A percentile compares a stretch with the other conserved stretches of the same genome.
phyloP scores from a whole-genome alignment of 164 flowering plant genomes.

The Aristolochia californica region DNA sequence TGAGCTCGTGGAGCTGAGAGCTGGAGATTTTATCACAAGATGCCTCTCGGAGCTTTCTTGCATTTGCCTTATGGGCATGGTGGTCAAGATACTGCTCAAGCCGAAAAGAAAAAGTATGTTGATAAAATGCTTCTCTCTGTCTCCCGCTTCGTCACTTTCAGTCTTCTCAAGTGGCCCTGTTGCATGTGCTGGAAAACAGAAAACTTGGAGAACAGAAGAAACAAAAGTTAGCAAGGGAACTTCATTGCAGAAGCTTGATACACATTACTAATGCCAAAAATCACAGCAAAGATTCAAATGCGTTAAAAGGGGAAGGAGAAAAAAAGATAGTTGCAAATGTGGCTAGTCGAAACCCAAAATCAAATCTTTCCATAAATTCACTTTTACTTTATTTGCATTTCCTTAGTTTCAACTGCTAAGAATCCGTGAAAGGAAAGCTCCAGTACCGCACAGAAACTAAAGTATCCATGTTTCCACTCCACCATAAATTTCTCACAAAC shows the following conservation, averaged over 20 bases:
- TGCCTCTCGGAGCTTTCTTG: constrained; percentile 77
- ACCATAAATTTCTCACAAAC: no score
- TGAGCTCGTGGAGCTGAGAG: constrained; percentile 42
- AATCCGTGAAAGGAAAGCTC: no score
- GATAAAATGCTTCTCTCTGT: constrained; percentile 13
- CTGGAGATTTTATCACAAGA: constrained; percentile 51
- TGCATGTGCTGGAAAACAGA: constrained; percentile 11
- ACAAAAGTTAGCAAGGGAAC: constrained; percentile 29
- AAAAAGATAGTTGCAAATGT: no score
- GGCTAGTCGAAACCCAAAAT: no score
- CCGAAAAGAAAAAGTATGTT: background rate
- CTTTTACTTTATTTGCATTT: no score
- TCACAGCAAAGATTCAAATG: constrained; percentile 3
- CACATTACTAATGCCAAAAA: constrained; percentile 10
- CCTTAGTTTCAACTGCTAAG: no score
- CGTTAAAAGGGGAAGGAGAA: no score
- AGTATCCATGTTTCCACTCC: no score
- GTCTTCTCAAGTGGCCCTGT: constrained; percentile 5
- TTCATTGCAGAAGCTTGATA: constrained; percentile 6
- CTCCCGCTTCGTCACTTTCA: constrained; percentile 15
- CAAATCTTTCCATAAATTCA: no score
- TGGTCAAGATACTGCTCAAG: constrained; percentile 8
- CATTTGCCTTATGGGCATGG: constrained; percentile 79
- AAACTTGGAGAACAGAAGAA: constrained; percentile 17
- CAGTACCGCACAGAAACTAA: background rate